Base-by-base conservation (phyloP, 1,284 basidiomycete species). In the Papiliotrema fonsecae region DNA sequence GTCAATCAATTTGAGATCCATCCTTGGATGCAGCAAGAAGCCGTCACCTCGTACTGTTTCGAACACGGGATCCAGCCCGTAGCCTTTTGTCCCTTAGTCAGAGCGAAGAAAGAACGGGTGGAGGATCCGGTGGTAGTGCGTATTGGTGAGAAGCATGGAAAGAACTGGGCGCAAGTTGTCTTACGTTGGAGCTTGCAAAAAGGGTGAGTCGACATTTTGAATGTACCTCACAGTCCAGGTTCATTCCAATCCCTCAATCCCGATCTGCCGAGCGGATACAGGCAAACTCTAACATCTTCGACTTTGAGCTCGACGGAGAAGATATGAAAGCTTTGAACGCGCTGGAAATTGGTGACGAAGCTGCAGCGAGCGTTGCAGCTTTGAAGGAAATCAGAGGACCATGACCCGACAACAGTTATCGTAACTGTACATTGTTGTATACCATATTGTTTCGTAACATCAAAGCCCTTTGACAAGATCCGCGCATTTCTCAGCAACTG, bases 1-100 rank as follows among this genome's bases (percentile, higher is more conserved):
- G 82, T 92, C 40, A 90, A 93, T 69, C 89, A 93, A 65, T 83
- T 93, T 47, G 86, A 92, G 82, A 76, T 90, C 6, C 87, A 91
- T 63, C 88, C 89, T 0, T 82, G 86, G 58, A 90, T 86, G 72
- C 88, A 91, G 62, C 87, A 89, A 55, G 76, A 76, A 36, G 79
- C 82, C 9, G 88, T 92, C 49, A 87, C 88, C 25, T 76, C 79
- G 19, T 92, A 87, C 68, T 92, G 89, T 73, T 63, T 72, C 24
- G 67, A 79, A 41, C 75, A 88, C 55, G 76, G 74, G 5, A 88
- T 94, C 46, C 74, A 84, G 26, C 74, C 92, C 6, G 78, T 92
- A 68, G 88, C 87, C 0, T 88, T 88, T 64, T 85, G 81, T 59
- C 86, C 88, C 1, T 75, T 89, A 45, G 69, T 86, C 35, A 77